phyloP scores from a whole-genome alignment of 1,284 basidiomycete species.

The Melampsora medusae region DNA sequence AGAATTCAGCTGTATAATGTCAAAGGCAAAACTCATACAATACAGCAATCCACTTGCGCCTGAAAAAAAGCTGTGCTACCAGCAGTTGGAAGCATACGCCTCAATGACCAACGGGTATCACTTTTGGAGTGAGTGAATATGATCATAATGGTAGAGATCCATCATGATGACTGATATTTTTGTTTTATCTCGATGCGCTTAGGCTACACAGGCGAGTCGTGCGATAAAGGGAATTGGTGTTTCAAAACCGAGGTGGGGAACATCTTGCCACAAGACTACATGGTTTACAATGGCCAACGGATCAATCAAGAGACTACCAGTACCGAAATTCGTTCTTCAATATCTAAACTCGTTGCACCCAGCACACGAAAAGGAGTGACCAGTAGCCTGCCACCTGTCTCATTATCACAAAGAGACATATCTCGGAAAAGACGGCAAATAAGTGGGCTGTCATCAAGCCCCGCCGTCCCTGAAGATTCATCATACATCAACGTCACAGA shows the following conservation, averaged over 20 bases:
- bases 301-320: not conserved
- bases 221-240: slow-evolving; percentile 7
- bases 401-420: not conserved
- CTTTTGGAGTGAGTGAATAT: not conserved
- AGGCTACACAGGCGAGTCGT: slow-evolving; percentile 11
- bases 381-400: not conserved
- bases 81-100: slow-evolving; percentile 2
- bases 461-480: not conserved
- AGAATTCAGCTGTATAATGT: slow-evolving; percentile 51
- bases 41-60: not conserved
- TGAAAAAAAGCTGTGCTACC: not conserved
- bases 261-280: not conserved
- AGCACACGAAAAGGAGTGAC: not conserved
- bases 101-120: not conserved
- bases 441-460: not conserved
- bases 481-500: not conserved
- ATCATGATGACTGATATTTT: not conserved
- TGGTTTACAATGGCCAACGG: not conserved
- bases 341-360: not conserved
- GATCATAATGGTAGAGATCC: no score
- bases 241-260: slow-evolving; percentile 2
- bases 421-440: not conserved
- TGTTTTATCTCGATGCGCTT: not conserved
- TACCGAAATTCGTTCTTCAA: not conserved
- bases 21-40: slow-evolving; percentile 45